Evolutionary conservation across 768 basidiomycete genomes (phyloP), one percentile per base, ranked within the genome.

Genomic region (Sarcodon aspratus): DNA sequence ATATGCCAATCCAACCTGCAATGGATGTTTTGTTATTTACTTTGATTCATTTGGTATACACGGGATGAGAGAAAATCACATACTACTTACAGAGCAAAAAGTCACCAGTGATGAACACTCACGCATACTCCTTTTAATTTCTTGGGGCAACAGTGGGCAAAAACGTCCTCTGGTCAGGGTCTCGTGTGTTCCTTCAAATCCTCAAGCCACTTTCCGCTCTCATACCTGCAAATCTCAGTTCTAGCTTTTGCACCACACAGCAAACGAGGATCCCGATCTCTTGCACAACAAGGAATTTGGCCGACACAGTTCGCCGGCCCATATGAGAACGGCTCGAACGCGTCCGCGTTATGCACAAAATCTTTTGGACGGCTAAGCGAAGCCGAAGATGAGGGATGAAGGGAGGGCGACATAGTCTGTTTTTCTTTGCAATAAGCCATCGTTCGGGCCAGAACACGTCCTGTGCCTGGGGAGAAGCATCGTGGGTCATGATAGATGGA

Each of bases 291-390:
- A 75, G 63, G 36, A 62, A 65, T 54, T 67, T 67, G n/a, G 3
- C 73, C 73, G 3, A 67, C 70, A 51, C 73, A 75, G 27, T 65
- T 70, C 12, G 66, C 63, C 7, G 71, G 70, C 1, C 73, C 73
- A 42, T 57, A 59, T 10, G 71, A 73, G 50, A 74, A 74, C 7
- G 73, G 70, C 32, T 73, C 66, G 50, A 67, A 74, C 1, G 70
- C 71, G 12, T 59, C 55, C 35, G 60, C 47, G 43, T 73, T 64
- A 47, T 66, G 59, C 15, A 42, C 27, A 44, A 48, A 37, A 42
- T 42, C 40, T 5, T 27, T 27, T 27, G 21, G 2, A 27, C 21
- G 21, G 5, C 3, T 27, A 27, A 27, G 21, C 21, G 21, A 27
- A 27, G 21, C 5, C 21, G 21, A 27, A 27, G 21, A 27, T 5